phyloP scores from a whole-genome alignment of 108 stramenopile species.

The Skeletonema costatum region DNA sequence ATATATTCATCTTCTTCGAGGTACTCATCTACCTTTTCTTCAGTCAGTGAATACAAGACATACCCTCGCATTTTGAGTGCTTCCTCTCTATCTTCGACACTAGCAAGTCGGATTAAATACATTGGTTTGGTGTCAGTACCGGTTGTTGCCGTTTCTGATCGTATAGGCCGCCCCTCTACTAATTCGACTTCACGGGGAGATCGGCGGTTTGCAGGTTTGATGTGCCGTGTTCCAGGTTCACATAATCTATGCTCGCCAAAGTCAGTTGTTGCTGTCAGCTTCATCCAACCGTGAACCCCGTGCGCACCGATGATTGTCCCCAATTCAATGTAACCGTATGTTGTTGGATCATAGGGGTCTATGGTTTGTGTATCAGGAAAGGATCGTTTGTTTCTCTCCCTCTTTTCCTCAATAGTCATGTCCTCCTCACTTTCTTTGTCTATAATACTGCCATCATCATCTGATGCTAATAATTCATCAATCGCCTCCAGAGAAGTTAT shows the following conservation, averaged over 20 bases:
- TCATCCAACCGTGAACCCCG: conserved; percentile 80
- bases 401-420: conserved; percentile 11
- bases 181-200: conserved; percentile 72
- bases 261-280: conserved; percentile 67
- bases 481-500: conserved; percentile 24
- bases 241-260: conserved; percentile 64
- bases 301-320: conserved; percentile 75
- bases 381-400: conserved; percentile 45
- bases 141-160: conserved; percentile 31
- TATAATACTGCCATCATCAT: background rate
- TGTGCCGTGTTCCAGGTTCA: conserved; percentile 64
- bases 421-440: background rate
- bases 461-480: conserved; percentile 19
- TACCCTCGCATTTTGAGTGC: conserved; percentile 64
- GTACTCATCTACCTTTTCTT: conserved; percentile 56
- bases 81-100: conserved; percentile 57
- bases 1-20: conserved; percentile 61
- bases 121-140: conserved; percentile 26
- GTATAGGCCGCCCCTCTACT: conserved; percentile 52
- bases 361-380: conserved; percentile 79
- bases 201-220: conserved; percentile 72
- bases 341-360: conserved; percentile 88
- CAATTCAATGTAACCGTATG: conserved; percentile 83
- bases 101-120: conserved; percentile 71
- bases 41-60: conserved; percentile 63